phyloP scores from a whole-genome alignment of 2,329 filamentous ascomycete species.

The Arachnomyces sp. region DNA sequence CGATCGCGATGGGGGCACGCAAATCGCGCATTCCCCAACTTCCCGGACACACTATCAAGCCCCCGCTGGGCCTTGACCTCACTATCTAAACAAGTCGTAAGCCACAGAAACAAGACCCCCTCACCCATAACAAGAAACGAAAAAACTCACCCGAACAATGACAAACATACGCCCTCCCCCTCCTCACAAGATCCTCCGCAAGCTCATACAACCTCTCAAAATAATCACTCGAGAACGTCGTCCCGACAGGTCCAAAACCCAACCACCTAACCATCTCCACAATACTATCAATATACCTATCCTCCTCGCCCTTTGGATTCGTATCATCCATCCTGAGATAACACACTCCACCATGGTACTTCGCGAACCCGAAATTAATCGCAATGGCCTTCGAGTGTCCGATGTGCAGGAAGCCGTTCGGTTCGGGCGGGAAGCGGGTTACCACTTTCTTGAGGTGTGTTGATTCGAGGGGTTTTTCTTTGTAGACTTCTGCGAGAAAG shows the following conservation, averaged over 20 bases:
- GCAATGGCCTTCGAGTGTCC: constrained; percentile 94
- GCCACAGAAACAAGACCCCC: too few species aligned
- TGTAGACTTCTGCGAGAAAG: constrained; percentile 64
- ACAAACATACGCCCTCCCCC: constrained; percentile 70
- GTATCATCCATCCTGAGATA: constrained; percentile 86
- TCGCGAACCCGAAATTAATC: constrained; percentile 92
- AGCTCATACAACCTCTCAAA: constrained; percentile 82
- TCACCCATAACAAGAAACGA: background rate
- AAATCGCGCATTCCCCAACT: constrained; percentile 57
- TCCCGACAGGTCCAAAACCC: constrained; percentile 61
- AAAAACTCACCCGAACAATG: constrained; percentile 56
- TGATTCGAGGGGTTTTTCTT: constrained; percentile 52
- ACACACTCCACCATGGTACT: constrained; percentile 68
- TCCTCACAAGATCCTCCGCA: constrained; percentile 71
- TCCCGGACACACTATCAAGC: constrained; percentile 3
- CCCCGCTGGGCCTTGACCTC: constrained; percentile 84
- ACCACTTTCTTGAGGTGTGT: constrained; percentile 33
- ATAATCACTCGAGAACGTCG: constrained; percentile 86
- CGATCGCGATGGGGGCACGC: constrained; percentile 73
- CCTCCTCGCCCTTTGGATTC: constrained; percentile 87
- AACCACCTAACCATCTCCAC: constrained; percentile 82
- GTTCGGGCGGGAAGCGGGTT: constrained; percentile 74
- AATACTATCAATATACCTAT: constrained; percentile 83
- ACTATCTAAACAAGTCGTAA: constrained; percentile 50
- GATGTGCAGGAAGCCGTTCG: constrained; percentile 89